Evolutionary conservation across 1,139 yeast genomes (phyloP), one percentile per base, ranked within the genome.

Genomic region (Sugiyamaella paludigena): DNA sequence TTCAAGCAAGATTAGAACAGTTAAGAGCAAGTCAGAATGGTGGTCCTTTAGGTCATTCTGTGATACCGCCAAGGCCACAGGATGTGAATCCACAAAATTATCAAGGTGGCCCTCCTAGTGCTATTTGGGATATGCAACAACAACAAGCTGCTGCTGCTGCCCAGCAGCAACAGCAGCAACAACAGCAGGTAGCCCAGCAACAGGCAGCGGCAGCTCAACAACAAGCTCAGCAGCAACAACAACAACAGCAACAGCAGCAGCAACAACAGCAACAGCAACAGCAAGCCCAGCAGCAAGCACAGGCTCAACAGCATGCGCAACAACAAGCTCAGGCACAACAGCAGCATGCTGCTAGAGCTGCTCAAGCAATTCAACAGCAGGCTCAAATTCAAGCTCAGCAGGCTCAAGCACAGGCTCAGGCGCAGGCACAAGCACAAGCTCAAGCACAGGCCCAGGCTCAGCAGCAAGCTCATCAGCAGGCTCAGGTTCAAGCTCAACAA

Each of bases 1-100:
- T 92, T 62, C 89, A 88, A 70, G 91, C 92, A 43, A 80, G 98
- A 59, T 77, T 92, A 61, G 95, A 89, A 59, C 95, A 89, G 61
- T 76, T 92, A 64, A 80, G 73, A 36, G 82, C 46, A 9, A 29
- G 36, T 30, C 46, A 43, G 36, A 36, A 43, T 30, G 41, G 41
- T 1, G 46, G 46, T 9, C 41, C 37, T 13, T 64, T 64, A 2
- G 56, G 53, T 9, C 58, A 79, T 36, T 79, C 76, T 54, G 77
- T 80, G 10, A 51, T 56, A 6, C 67, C 68, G 28, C 71, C 71
- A 1, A 57, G 68, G 9, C 71, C 73, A 10, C 71, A 66, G 51
- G 72, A 72, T 51, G 72, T 71, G 32, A 70, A 70, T 50, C 70
- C 67, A 74, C 81, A 54, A 73, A 77, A 57, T n/a, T 62, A 57